A percentile compares a stretch with the other conserved stretches of the same genome.
Conservation (phyloP, 352 stramenopile species). For the Globisporangium cylindrosporum region DNA sequence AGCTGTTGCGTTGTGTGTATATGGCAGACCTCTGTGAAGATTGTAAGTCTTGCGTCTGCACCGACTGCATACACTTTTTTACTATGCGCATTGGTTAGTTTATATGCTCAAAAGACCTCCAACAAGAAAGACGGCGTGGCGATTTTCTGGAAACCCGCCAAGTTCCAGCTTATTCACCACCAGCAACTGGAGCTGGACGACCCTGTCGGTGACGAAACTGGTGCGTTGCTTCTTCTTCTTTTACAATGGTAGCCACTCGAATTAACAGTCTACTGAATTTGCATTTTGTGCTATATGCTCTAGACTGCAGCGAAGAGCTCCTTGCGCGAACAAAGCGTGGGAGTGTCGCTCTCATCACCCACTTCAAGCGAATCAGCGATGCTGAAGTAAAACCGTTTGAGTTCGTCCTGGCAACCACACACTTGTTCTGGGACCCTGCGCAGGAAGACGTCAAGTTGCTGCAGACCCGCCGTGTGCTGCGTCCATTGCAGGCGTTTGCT, state of each 20-base stretch:
- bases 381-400: slow-evolving; percentile 22
- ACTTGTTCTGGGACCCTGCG: slow-evolving; percentile 82
- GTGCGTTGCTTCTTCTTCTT: slow-evolving; percentile 19
- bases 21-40: neutral
- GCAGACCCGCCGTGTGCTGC: slow-evolving; percentile 60
- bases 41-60: neutral
- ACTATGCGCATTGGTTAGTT: slow-evolving; percentile 15
- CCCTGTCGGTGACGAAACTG: slow-evolving; percentile 47
- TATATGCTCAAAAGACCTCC: slow-evolving; percentile 70
- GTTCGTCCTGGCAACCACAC: slow-evolving; percentile 76
- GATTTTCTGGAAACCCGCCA: slow-evolving; percentile 67
- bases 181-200: slow-evolving; percentile 48
- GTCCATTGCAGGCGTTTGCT: slow-evolving; percentile 37
- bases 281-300: neutral
- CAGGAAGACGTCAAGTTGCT: slow-evolving; percentile 84
- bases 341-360: slow-evolving; percentile 53
- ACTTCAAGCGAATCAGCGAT: slow-evolving; percentile 42
- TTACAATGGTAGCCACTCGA: neutral
- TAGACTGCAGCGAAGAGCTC: slow-evolving; percentile 57
- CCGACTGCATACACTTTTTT: neutral
- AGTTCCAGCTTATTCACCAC: slow-evolving; percentile 41
- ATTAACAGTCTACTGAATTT: neutral
- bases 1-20: neutral
- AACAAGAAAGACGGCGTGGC: slow-evolving; percentile 67
- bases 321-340: slow-evolving; percentile 42